Base-by-base conservation (phyloP, 495 filamentous ascomycete genomes). In the Collariella sp. region DNA sequence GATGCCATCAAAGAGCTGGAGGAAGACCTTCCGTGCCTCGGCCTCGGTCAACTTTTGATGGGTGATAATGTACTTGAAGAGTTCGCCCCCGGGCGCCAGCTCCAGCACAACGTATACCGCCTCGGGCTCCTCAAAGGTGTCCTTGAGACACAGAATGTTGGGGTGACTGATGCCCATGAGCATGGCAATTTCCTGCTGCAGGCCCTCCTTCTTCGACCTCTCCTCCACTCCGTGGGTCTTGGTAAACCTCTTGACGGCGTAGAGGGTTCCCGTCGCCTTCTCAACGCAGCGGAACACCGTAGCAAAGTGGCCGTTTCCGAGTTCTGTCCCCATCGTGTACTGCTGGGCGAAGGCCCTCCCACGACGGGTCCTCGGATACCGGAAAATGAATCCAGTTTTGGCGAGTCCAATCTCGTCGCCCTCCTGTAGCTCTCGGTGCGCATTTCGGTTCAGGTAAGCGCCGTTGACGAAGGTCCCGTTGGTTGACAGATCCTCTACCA, bases 381-480 rank as follows among this genome's bases (percentile, higher is more conserved):
- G 79, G 72, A 96, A 99, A 47, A 93, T 78, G 70, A 91, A 96
- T 24, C 88, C 80, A 29, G 86, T 81, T 60, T 86, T 83, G 45
- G 94, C 71, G 38, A 99, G 83, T 13, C 84, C 84, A 39, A 99
- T 83, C 68, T 97, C 91, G 59, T 97, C 94, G 18, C 85, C 82
- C 62, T 95, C 86, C 50, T 88, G 74, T 31, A 99, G 78, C 63
- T 95, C 87, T 34, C 94, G 82, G 44, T 89, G 79, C 60, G 95
- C 87, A 66, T 97, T 99, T 43, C 93, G 84, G 13, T 91, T 91
- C 33, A 99, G 81, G 31, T 94, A 76, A 4, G 85, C 86, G 58
- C 95, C 88, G 62, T 96, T 96, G 48, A 99, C 85, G 67, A 89
- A 96, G 2, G 94, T 99, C 9, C 93, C 93, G 68, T 99, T 99